These are phyloP conservation scores for Uronychia binucleata DNA, from an alignment of 73 alveolate genomes.

Conservation along the genomic window DNA sequence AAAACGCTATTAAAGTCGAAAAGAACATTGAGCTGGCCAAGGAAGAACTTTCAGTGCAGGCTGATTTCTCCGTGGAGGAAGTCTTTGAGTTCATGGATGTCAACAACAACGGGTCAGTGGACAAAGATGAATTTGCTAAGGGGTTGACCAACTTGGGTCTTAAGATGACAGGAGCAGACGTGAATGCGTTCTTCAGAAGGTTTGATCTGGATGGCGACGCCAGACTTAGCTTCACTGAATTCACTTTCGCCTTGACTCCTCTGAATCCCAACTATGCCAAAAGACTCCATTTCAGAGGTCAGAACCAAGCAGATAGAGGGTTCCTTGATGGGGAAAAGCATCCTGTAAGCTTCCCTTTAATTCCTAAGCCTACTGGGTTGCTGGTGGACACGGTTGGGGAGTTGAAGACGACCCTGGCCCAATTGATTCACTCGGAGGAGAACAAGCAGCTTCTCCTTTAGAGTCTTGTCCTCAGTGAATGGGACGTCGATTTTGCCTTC, in stretches of 20 bases:
- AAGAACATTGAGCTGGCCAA: no score
- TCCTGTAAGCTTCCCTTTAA: neutral
- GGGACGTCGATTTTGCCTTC: neutral
- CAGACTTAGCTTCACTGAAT: neutral
- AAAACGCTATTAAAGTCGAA: no score
- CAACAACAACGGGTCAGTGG: no score
- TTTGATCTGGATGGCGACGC: neutral
- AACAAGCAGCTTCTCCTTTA: neutral
- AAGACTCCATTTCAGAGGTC: neutral
- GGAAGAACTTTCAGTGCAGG: no score
- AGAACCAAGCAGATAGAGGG: neutral
- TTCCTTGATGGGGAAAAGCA: neutral
- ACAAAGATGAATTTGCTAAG: no score
- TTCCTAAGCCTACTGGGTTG: neutral
- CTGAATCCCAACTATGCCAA: neutral
- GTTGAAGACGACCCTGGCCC: neutral
- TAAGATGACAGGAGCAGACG: no score
- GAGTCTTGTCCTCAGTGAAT: neutral
- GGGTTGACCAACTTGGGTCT: no score
- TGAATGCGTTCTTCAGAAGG: no score
- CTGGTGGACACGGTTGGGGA: neutral
- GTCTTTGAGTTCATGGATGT: no score
- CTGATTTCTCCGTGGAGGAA: no score
- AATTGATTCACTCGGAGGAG: neutral
- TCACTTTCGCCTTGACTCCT: neutral